phyloP scores from a whole-genome alignment of 495 filamentous ascomycete genomes.

The Hypomontagnella monticulosa region DNA sequence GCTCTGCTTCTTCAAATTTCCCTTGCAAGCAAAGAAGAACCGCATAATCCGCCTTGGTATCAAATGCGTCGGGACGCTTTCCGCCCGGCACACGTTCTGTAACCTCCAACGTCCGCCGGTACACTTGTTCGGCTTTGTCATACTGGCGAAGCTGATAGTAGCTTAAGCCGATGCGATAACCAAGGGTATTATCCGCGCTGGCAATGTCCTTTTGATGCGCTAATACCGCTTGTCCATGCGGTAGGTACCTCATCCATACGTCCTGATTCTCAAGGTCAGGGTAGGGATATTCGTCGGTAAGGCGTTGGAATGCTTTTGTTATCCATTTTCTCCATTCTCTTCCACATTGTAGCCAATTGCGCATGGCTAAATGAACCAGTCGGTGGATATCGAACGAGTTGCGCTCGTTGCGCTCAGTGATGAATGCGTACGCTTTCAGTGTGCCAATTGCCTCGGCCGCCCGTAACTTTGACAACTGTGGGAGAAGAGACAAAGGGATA shows the following conservation, averaged over 20 bases:
- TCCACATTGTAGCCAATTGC: constrained; percentile 55
- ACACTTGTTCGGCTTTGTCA: constrained; percentile 31
- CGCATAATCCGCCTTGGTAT: constrained; percentile 21
- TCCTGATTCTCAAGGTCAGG: constrained; percentile 47
- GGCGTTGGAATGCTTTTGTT: constrained; percentile 39
- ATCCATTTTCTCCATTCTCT: constrained; percentile 40
- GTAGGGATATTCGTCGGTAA: constrained; percentile 47
- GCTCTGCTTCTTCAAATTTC: constrained; percentile 31
- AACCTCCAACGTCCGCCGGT: constrained; percentile 21
- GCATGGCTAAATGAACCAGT: constrained; percentile 55
- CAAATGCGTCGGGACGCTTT: constrained; percentile 16
- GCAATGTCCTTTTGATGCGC: constrained; percentile 5
- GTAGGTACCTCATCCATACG: constrained; percentile 49
- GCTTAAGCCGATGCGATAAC: too few relatives aligned
- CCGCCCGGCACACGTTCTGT: constrained; percentile 17
- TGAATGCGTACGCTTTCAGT: constrained; percentile 56
- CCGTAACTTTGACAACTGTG: background rate
- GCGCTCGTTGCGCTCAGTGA: constrained; percentile 39
- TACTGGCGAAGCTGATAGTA: constrained; percentile 30
- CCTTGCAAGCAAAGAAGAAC: constrained; percentile 15
- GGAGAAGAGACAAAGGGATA: constrained; percentile 50
- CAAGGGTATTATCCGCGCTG: background rate
- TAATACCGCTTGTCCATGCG: constrained; percentile 50
- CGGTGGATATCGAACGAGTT: constrained; percentile 54
- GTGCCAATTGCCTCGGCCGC: constrained; percentile 48